Evolutionary conservation across 2,329 filamentous ascomycete genomes (phyloP).

Genomic region (Exophiala bonariae): DNA sequence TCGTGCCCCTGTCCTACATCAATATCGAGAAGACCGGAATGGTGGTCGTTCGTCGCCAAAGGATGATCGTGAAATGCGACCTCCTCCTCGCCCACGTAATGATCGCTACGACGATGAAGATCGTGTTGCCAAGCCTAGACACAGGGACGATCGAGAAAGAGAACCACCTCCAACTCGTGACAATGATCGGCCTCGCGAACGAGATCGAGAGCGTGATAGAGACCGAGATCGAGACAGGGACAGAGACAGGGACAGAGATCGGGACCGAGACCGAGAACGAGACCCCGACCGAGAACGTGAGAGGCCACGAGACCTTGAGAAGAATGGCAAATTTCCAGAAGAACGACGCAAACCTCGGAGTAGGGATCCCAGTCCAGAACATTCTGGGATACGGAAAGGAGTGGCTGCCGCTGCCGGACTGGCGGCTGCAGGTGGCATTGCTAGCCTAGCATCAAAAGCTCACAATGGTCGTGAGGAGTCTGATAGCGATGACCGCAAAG

Average conservation of each 20-base stretch:
- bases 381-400: conserved; percentile 21
- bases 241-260: conserved; percentile 16
- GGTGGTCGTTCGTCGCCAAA: conserved; percentile 10
- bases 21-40: conserved; percentile 27
- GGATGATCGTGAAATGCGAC: conserved; percentile 19
- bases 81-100: conserved; percentile 11
- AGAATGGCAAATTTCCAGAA: conserved; percentile 11
- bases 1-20: conserved; percentile 26
- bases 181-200: conserved; percentile 13
- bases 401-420: conserved; percentile 23
- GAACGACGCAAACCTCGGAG: conserved; percentile 17
- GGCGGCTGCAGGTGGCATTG: conserved; percentile 22
- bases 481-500: conserved; percentile 25
- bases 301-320: conserved; percentile 17
- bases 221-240: conserved; percentile 21
- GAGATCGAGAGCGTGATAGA: conserved; percentile 12
- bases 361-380: conserved; percentile 26
- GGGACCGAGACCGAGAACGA: conserved; percentile 21
- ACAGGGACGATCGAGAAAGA: conserved; percentile 22
- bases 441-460: conserved; percentile 18
- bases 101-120: conserved; percentile 23
- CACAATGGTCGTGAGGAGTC: conserved; percentile 18
- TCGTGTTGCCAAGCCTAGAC: conserved; percentile 10
- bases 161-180: conserved; percentile 15
- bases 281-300: conserved; percentile 20